Evolutionary conservation across 768 basidiomycete species (phyloP), one percentile per base, ranked within the genome.

Genomic region (Dioszegia aurantiaca): DNA sequence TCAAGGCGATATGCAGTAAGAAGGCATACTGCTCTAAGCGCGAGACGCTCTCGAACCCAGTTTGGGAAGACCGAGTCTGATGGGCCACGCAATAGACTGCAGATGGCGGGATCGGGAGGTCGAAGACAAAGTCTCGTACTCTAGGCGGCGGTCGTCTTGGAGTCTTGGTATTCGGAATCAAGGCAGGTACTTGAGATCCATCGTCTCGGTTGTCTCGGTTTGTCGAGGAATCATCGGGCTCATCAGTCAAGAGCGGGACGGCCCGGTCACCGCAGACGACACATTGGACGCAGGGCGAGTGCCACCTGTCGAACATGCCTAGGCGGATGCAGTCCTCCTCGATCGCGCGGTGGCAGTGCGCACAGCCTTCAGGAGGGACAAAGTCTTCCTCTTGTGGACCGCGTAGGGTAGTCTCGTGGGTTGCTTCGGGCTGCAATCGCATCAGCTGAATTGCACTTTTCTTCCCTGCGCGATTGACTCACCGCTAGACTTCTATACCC

Each of bases 231-330:
- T 60, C 59, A 11, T 56, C 55, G 4, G 45, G 17, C 11, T 61
- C 60, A 80, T 81, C 75, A 79, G 76, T 56, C 12, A 63, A n/a
- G 67, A 83, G 62, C 80, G 80, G 49, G 80, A 76, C 44, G 78
- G 79, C 67, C 85, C 86, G 79, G 73, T 86, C 89, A 9, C 89
- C 88, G 69, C 94, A 97, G 21, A 80, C 80, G 14, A 77, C 78
- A 65, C 95, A 99, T 58, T 87, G 85, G n/a, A 99, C 79, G 74
- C 95, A 99, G 30, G 88, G 82, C 1, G 90, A 89, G 77, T 99
- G 95, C 95, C 95, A 98, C 44, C 94, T 83, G 70, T 90, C 87
- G 78, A 92, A 94, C n/a, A 91, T 93, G 31, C 92, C 95, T 27
- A 94, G 79, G 57, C 95, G 83, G 43, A 90, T 88, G 70, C 95